These are phyloP conservation scores for Pyrus bretschneideri DNA, from an alignment of 306 rosid species.

Conservation along the genomic window DNA sequence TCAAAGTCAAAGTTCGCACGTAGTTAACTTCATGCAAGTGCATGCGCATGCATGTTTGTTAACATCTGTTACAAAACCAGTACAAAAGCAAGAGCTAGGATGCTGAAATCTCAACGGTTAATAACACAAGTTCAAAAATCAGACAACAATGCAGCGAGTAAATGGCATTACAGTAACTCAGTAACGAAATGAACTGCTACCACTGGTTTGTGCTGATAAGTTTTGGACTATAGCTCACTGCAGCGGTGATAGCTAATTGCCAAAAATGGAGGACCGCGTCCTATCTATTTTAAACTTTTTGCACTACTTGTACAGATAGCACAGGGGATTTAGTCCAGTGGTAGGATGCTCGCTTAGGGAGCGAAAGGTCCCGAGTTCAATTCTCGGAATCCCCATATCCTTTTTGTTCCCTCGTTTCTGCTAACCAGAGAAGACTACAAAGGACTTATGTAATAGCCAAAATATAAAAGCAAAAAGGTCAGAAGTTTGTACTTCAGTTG, in stretches of 20 bases:
- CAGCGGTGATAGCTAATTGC: background rate
- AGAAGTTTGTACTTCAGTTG: too few species aligned
- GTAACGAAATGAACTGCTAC: background rate
- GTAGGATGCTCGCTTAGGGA: conserved; percentile 36
- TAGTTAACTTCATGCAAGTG: conserved; percentile 16
- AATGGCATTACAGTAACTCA: background rate
- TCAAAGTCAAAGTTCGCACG: conserved; percentile 30
- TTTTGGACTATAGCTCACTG: conserved; percentile 3
- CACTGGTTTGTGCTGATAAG: background rate
- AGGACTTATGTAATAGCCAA: background rate
- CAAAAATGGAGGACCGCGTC: background rate
- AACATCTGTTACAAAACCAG: background rate
- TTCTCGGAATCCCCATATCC: conserved; percentile 23
- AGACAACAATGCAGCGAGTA: background rate
- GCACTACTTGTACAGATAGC: background rate
- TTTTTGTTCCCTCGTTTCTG: background rate
- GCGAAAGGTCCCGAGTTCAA: conserved; percentile 32
- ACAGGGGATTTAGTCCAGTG: conserved; percentile 27
- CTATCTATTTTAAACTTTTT: background rate
- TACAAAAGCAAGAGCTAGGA: background rate
- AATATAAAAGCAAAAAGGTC: too few species aligned
- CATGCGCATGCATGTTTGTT: background rate
- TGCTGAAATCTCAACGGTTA: conserved; percentile 4
- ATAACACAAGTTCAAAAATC: background rate
- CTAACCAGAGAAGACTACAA: background rate